phyloP scores from a whole-genome alignment of 495 filamentous ascomycete genomes.

The Talaromyces nanjingensis region DNA sequence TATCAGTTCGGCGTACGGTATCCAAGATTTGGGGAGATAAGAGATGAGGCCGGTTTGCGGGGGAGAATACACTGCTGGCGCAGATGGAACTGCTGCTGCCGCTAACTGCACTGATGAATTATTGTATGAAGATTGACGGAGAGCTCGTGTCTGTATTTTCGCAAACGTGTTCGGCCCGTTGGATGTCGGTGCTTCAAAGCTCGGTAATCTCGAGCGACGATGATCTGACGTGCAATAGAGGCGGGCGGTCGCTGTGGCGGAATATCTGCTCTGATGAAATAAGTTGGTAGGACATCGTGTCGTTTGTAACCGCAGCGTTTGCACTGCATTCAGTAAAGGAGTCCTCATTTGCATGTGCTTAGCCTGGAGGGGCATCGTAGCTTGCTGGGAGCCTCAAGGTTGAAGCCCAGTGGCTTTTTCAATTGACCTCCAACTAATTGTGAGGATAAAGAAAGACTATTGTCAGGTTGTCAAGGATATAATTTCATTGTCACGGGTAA shows the following conservation, averaged over 20 bases:
- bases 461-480: neutral
- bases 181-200: neutral
- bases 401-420: neutral
- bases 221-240: neutral
- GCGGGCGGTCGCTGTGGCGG: neutral
- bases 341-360: neutral
- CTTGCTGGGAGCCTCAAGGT: neutral
- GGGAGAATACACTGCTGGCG: slow-evolving; percentile 65
- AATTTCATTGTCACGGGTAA: neutral
- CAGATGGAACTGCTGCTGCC: slow-evolving; percentile 52
- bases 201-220: neutral
- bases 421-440: neutral
- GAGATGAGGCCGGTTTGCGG: slow-evolving; percentile 83
- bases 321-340: neutral
- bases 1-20: slow-evolving; percentile 91
- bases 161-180: neutral
- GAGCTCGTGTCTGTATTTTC: neutral
- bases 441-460: neutral
- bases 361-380: neutral
- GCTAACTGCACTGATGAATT: slow-evolving; percentile 67
- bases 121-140: slow-evolving; percentile 61
- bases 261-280: neutral
- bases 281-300: neutral
- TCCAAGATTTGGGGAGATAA: slow-evolving; percentile 61
- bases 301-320: neutral